Evolutionary conservation across 1,284 basidiomycete species (phyloP).

Genomic region (Trametes pubescens): DNA sequence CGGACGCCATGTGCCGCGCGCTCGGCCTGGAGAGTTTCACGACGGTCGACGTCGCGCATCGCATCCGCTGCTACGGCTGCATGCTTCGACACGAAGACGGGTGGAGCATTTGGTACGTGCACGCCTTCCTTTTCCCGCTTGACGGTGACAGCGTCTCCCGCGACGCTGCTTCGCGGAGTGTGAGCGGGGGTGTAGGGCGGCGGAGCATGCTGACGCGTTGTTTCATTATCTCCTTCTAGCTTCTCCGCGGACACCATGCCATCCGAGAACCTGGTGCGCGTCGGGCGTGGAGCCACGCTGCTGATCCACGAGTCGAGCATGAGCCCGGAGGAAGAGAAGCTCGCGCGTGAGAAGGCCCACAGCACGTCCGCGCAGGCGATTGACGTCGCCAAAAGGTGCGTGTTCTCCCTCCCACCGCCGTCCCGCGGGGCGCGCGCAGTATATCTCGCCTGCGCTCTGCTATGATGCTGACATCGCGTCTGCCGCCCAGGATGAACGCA

Average conservation of each 20-base stretch:
- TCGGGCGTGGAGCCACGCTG: conserved; percentile 77
- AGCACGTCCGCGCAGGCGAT: conserved; percentile 92
- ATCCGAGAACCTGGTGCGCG: conserved; percentile 69
- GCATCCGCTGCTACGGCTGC: conserved; percentile 75
- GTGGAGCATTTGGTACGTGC: conserved; percentile 83
- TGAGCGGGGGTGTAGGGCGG: conserved; percentile 1
- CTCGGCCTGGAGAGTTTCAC: conserved; percentile 64
- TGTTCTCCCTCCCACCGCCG: conserved; percentile 14
- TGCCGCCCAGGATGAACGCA: conserved; percentile 75
- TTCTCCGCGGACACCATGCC: conserved; percentile 93
- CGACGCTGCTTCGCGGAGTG: conserved; percentile 25
- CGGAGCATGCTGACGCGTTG: conserved; percentile 4
- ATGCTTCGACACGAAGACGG: conserved; percentile 74
- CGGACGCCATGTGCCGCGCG: conserved; percentile 52
- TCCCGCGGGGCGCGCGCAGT: not conserved
- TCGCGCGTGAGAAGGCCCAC: conserved; percentile 85
- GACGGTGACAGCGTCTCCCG: not conserved
- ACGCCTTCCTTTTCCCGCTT: not conserved
- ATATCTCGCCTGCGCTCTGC: not conserved
- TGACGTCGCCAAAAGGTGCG: conserved; percentile 73
- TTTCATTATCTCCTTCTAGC: conserved; percentile 45
- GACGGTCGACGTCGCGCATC: conserved; percentile 79
- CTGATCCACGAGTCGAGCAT: conserved; percentile 96
- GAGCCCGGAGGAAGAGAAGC: conserved; percentile 76
- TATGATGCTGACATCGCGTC: not conserved